These are phyloP conservation scores for Leptodontidium sp. DNA, from an alignment of 2,329 filamentous ascomycete species.

Conservation along the genomic window DNA sequence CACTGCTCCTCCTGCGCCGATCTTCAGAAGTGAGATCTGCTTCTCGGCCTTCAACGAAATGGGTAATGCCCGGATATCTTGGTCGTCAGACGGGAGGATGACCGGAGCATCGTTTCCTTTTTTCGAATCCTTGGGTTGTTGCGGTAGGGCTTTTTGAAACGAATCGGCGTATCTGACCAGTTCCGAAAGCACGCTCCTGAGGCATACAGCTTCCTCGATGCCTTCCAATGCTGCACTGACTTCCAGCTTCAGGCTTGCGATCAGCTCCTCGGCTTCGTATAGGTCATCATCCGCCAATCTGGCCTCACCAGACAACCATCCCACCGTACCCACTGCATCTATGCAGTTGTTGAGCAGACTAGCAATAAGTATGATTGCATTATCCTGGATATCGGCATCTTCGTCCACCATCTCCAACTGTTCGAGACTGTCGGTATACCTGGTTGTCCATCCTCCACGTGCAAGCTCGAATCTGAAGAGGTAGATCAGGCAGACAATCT, in stretches of 20 bases:
- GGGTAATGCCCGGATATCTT: constrained; percentile 64
- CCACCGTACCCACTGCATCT: constrained; percentile 77
- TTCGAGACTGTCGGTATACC: constrained; percentile 68
- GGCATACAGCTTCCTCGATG: constrained; percentile 71
- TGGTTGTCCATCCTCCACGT: constrained; percentile 77
- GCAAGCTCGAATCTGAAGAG: constrained; percentile 77
- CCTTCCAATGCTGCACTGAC: constrained; percentile 76
- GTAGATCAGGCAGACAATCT: constrained; percentile 76
- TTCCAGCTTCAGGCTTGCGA: constrained; percentile 72
- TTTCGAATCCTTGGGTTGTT: constrained; percentile 38
- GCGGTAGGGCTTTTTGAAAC: constrained; percentile 35
- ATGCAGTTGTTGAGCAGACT: constrained; percentile 76
- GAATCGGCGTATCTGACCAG: constrained; percentile 66
- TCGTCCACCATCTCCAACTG: constrained; percentile 57
- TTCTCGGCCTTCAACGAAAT: constrained; percentile 72
- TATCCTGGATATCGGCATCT: constrained; percentile 64
- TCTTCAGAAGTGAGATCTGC: constrained; percentile 62
- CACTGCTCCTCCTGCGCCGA: constrained; percentile 74
- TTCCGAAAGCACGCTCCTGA: constrained; percentile 71
- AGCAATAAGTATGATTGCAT: constrained; percentile 74
- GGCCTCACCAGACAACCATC: constrained; percentile 74
- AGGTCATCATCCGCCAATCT: constrained; percentile 57
- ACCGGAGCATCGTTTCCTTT: constrained; percentile 53
- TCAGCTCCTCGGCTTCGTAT: constrained; percentile 66
- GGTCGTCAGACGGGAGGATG: constrained; percentile 54